A percentile compares a stretch with the other conserved stretches of the same genome.
phyloP scores from a whole-genome alignment of 2,329 filamentous ascomycete genomes.

The Sclerotinia glacialis region DNA sequence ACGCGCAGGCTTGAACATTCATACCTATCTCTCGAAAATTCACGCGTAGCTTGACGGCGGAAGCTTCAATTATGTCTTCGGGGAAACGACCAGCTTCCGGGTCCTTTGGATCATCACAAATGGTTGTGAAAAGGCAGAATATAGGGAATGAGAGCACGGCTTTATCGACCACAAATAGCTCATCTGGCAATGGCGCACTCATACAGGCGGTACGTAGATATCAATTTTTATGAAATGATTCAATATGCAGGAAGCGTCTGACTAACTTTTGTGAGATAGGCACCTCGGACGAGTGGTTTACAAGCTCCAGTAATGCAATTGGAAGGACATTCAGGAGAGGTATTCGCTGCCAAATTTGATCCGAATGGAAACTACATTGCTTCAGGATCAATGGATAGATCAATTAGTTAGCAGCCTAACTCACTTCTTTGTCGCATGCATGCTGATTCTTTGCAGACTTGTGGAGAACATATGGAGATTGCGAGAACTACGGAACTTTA shows the following conservation, averaged over 20 bases:
- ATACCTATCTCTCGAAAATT: not conserved
- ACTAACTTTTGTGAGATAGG: constrained; percentile 49
- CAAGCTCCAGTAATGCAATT: constrained; percentile 94
- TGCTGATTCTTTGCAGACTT: constrained; percentile 59
- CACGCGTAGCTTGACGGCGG: not conserved
- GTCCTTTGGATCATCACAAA: constrained; percentile 73
- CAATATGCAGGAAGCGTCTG: constrained; percentile 14
- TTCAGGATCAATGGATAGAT: constrained; percentile 92
- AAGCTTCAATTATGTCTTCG: constrained; percentile 63
- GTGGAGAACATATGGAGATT: constrained; percentile 89
- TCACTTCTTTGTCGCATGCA: constrained; percentile 24
- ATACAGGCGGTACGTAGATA: constrained; percentile 59
- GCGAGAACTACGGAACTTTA: constrained; percentile 89
- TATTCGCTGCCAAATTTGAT: constrained; percentile 89
- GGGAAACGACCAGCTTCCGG: constrained; percentile 91
- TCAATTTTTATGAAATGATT: constrained; percentile 18
- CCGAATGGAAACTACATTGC: constrained; percentile 84
- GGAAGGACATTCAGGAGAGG: constrained; percentile 76
- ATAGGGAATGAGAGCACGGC: constrained; percentile 50
- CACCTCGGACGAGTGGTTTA: constrained; percentile 74
- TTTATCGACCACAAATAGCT: constrained; percentile 56
- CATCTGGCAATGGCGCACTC: constrained; percentile 58
- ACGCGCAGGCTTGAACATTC: constrained; percentile 12
- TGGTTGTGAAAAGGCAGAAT: constrained; percentile 88
- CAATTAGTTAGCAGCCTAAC: constrained; percentile 66